phyloP scores from a whole-genome alignment of 1,284 basidiomycete species.

The Chalciporus sp. region DNA sequence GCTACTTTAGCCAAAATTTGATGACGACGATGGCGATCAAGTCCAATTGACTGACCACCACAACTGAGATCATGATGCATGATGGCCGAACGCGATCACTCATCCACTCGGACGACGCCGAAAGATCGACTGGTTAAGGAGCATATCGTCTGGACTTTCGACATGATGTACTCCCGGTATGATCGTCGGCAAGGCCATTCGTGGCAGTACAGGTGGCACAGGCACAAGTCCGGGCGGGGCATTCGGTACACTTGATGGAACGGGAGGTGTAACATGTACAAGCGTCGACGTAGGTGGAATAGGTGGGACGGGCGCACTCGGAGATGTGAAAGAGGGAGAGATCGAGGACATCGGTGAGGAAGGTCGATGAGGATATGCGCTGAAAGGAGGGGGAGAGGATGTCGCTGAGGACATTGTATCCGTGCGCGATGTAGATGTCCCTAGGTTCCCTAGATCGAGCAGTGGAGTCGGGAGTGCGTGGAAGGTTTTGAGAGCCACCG shows the following conservation, averaged over 20 bases:
- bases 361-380: conserved; percentile 2
- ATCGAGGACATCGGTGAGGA: conserved; percentile 5
- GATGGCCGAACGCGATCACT: background rate
- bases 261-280: background rate
- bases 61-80: background rate
- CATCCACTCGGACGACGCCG: background rate
- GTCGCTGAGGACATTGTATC: conserved; percentile 31
- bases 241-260: background rate
- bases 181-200: conserved; percentile 18
- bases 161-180: conserved; percentile 23
- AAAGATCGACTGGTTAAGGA: conserved; percentile 14
- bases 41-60: background rate
- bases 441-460: conserved; percentile 40
- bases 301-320: conserved; percentile 10
- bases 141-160: conserved; percentile 34
- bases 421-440: conserved; percentile 25
- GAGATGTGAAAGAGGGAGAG: conserved; percentile 6
- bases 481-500: conserved; percentile 46
- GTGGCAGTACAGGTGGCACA: conserved; percentile 21
- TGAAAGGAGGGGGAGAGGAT: conserved; percentile 11
- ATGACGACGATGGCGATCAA: background rate
- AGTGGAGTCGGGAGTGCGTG: conserved; percentile 47
- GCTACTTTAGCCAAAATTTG: background rate
- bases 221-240: background rate
- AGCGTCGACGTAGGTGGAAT: conserved; percentile 22